Evolutionary conservation across 331 rosid species (phyloP), one percentile per base, ranked within the genome.

Genomic region (Telfairia occidentalis): DNA sequence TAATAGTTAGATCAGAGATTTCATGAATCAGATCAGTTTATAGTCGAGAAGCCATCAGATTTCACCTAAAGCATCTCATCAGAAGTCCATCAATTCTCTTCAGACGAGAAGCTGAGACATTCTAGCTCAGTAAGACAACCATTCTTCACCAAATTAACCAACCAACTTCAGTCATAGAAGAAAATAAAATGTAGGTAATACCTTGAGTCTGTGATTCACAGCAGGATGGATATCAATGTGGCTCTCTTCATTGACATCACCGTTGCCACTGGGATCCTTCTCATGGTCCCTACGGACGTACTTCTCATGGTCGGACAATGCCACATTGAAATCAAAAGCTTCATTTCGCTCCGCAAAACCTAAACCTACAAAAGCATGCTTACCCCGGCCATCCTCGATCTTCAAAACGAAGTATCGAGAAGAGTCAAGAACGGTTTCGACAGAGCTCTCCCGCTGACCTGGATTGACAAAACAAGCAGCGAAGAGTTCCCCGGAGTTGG

Each of bases 291-390:
- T 81, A 42, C 82, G 82, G 40, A 89, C 96, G 49, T 95, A 87
- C 91, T 95, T 95, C 42, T 95, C 99, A 78, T 95, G 99, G 75
- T 95, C 99, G 70, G 99, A 95, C 29, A 95, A 79, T 3, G 99
- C 96, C 74, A 95, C 99, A 50, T 95, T 95, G 90, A 95, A 95
- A 81, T 95, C 99, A 46, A 95, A 95, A 3, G 99, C 99, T 78
- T 95, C 99, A 74, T 95, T 95, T 30, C 99, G 76, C 85, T 95
- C 99, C 3, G 90, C 74, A 57, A 95, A 95, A 35, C 99, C 99
- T 55, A 95, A 73, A 12, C 99, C 99, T 9, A 95, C 83, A 52
- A 95, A 95, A 1, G 99, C 99, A 79, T 95, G 99, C 79, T 92
- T 95, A 0, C 99, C 99, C 23, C 4, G 77, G 8, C 99, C 99